These are phyloP conservation scores for Phytophthora colocasiae DNA, from an alignment of 352 stramenopile genomes.

Conservation along the genomic window DNA sequence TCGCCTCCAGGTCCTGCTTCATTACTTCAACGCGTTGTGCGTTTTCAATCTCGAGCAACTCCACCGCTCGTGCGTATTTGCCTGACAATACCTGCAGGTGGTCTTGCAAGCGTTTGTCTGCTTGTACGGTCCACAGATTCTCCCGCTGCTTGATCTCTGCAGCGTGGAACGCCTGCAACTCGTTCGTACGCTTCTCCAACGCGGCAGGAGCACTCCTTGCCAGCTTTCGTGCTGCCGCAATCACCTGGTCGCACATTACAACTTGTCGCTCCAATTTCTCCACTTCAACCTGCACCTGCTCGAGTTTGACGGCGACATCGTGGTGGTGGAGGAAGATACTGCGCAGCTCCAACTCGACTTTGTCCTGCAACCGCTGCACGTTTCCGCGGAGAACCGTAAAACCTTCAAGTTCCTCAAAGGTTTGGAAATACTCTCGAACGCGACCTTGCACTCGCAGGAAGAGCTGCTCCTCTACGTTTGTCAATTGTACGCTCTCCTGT, in stretches of 20 bases:
- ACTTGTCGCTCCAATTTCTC: constrained; percentile 16
- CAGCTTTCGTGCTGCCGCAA: constrained; percentile 31
- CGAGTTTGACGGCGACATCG: constrained; percentile 32
- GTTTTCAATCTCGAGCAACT: constrained; percentile 36
- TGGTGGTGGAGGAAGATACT: constrained; percentile 42
- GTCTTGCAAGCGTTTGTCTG: constrained; percentile 32
- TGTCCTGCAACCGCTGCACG: constrained; percentile 38
- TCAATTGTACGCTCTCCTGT: constrained; percentile 25
- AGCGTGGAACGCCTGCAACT: constrained; percentile 42
- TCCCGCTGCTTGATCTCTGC: constrained; percentile 39
- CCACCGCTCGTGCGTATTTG: constrained; percentile 28
- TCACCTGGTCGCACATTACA: constrained; percentile 45
- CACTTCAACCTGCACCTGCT: constrained; percentile 30
- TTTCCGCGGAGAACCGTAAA: constrained; percentile 44
- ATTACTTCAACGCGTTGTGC: constrained; percentile 30
- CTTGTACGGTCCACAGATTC: constrained; percentile 42
- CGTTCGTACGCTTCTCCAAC: constrained; percentile 30
- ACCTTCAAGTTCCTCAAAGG: constrained; percentile 54
- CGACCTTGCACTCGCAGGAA: constrained; percentile 36
- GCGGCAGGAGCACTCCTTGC: constrained; percentile 22
- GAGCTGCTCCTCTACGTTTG: constrained; percentile 44
- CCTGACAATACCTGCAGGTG: constrained; percentile 29
- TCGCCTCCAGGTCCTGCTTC: constrained; percentile 37
- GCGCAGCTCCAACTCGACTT: constrained; percentile 47
- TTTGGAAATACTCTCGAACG: constrained; percentile 41